Percentiles rank a stretch among this genome's conserved stretches.
phyloP scores from a whole-genome alignment of 345 rosid genomes.

The Litchi chinensis region DNA sequence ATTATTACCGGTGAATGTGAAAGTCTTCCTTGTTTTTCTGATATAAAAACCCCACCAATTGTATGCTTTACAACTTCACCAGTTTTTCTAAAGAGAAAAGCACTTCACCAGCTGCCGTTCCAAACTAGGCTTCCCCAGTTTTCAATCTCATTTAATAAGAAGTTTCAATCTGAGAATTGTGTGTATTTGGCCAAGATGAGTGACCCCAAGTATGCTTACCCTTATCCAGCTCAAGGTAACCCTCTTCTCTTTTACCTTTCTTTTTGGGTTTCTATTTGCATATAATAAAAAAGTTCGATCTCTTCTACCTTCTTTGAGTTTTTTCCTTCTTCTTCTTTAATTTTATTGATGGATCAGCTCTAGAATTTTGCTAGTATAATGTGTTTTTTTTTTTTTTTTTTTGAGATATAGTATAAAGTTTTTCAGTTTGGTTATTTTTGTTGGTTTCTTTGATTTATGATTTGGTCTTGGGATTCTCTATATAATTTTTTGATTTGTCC shows the following conservation, averaged over 20 bases:
- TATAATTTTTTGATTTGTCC: too few species aligned
- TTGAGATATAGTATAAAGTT: too few species aligned
- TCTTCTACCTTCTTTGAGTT: too few species aligned
- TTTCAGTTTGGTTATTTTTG: too few species aligned
- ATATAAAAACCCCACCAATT: neutral
- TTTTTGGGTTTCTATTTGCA: neutral
- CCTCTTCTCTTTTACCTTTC: neutral
- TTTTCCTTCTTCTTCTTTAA: neutral
- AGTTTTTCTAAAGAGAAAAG: too few species aligned
- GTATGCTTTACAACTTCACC: too few species aligned
- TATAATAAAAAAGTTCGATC: neutral
- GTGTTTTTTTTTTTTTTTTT: too few species aligned
- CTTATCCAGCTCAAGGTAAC: slow-evolving; percentile 59
- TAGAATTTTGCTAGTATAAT: too few species aligned
- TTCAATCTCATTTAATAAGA: neutral
- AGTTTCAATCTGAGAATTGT: neutral
- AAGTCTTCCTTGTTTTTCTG: neutral
- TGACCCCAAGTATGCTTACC: slow-evolving; percentile 56
- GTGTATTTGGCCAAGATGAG: slow-evolving; percentile 27
- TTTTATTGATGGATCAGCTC: neutral
- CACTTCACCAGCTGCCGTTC: neutral
- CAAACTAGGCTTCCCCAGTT: neutral
- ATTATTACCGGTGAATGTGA: too few species aligned
- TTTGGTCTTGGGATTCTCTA: neutral
- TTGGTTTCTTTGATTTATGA: neutral